These are phyloP conservation scores for Candida peoriensis DNA, from an alignment of 805 yeast species.

Conservation along the genomic window DNA sequence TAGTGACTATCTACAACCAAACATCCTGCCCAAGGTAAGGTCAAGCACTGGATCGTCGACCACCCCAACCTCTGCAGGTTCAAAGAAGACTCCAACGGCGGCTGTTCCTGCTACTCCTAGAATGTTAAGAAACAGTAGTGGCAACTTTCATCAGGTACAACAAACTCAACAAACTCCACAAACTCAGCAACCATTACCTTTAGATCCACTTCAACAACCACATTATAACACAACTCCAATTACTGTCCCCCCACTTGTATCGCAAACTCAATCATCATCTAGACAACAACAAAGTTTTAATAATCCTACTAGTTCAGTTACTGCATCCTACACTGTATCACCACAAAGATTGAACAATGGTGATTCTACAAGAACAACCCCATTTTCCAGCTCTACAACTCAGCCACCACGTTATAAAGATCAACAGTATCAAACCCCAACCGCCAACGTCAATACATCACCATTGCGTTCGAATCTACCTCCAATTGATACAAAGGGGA, in stretches of 20 bases:
- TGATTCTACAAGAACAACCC: slow-evolving; percentile 5
- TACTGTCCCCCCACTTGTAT: neutral
- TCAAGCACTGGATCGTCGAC: slow-evolving; percentile 7
- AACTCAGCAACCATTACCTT: neutral
- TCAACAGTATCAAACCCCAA: slow-evolving; percentile 1
- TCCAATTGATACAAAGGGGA: slow-evolving; percentile 18
- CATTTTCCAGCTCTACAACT: slow-evolving; percentile 1
- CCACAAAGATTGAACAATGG: slow-evolving; percentile 5
- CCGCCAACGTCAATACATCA: slow-evolving; percentile 2
- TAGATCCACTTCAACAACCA: slow-evolving; percentile 4
- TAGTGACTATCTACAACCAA: slow-evolving; percentile 18
- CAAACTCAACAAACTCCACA: slow-evolving; percentile 5
- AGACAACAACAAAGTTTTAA: neutral
- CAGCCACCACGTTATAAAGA: slow-evolving; percentile 4
- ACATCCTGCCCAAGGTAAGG: slow-evolving; percentile 23
- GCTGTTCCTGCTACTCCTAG: slow-evolving; percentile 63
- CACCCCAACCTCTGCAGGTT: slow-evolving; percentile 2
- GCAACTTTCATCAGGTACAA: slow-evolving; percentile 23
- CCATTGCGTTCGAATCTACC: slow-evolving; percentile 8
- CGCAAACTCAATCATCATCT: neutral
- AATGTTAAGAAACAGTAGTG: slow-evolving; percentile 57
- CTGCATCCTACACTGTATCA: neutral
- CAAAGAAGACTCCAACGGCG: slow-evolving; percentile 14
- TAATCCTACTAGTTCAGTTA: neutral
- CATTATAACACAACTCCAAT: neutral